Base-by-base conservation (phyloP, 345 rosid genomes). In the Isatis tinctoria region DNA sequence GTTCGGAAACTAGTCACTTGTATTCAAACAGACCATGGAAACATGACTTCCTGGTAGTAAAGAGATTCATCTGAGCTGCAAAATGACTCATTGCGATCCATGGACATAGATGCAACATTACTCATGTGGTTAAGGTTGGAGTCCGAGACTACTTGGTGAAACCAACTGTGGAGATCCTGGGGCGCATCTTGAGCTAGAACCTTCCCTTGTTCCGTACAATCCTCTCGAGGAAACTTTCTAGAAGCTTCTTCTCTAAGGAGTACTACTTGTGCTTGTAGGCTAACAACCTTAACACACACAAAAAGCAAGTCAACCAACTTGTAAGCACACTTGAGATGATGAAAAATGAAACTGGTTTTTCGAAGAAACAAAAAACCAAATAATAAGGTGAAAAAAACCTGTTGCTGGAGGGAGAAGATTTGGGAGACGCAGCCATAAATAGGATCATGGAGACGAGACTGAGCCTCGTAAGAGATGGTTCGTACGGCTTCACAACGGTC, bases 391-490 rank as follows among this genome's bases (percentile, higher is more conserved):
- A n/a, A 32, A 48, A 9, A 60, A 72, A 94, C 98, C 97, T 94
- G 95, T 58, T 94, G 96, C 44, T 91, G 97, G 52, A 94, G 95
- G 59, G 98, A 91, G 72, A 94, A 91, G 84, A 94, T 91, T 67
- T 94, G 98, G 1, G 98, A 88, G 70, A 94, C 97, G 41, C 98
- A 94, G 47, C 98, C 98, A 67, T 94, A 89, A 18, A 94, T 86
- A 62, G 98, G 97, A 76, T 94, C 97, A 63, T 87, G 97, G 65
- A 94, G 95, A 76, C 98, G 85, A 37, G 98, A 95, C 74, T 89
- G 97, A 79, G 98, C 97, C 81, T 94, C 97, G 73, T 91, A 94
- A 4, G 96, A 85, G 85, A 89, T 94, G 28, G 98, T 94, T 61
- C 89, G 83, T 0, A 94, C 96, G 1, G 98, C 97, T 47, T 94